Base-by-base conservation (phyloP, 306 rosid genomes). In the Hylodesmum podocarpum region DNA sequence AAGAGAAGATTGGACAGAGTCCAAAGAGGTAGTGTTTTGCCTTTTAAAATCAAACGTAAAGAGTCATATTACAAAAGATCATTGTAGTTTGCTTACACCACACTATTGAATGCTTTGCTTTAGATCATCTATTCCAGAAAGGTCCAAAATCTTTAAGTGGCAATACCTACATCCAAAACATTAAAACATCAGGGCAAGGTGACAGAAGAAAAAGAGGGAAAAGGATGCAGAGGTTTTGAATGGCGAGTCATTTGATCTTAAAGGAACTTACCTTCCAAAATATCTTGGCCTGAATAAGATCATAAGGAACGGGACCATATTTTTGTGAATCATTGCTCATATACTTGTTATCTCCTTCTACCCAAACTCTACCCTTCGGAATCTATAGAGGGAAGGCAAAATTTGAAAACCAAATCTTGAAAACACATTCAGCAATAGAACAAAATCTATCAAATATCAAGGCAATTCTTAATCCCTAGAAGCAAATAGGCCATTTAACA, bases 351-450 rank as follows among this genome's bases (percentile, higher is more conserved):
- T 91, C 97, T 49, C 98, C 97, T 78, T 91, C 82, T 22, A 91
- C 76, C 98, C 96, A 91, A 82, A 91, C 68, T 12, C 86, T 86
- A 27, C 97, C 97, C 76, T 85, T 85, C 1, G 96, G 97, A 88
- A 90, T 90, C 96, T 91, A 62, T 3, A 82, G 13, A 63, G 58
- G 47, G 53, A 41, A 54, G 33, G 19, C 41, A 66, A 15, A 80
- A 57, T 44, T 55, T 62, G 74, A 40, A 68, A 21, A 69, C 29
- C 9, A 11, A 72, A 78, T 66, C 65, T 73, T 62, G 13, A 61
- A 37, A 49, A 46, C 33, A 19, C 72, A 63, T 15, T 6, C n/a
- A 37, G 3, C 54, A 66, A 51, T 10, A 40, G 51, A 24, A 59
- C 29, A 28, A 33, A 65, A 39, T 28, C 13, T 14, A 34, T 55